Conservation (phyloP, 2,329 filamentous ascomycete genomes). For the Penicillium sp. region DNA sequence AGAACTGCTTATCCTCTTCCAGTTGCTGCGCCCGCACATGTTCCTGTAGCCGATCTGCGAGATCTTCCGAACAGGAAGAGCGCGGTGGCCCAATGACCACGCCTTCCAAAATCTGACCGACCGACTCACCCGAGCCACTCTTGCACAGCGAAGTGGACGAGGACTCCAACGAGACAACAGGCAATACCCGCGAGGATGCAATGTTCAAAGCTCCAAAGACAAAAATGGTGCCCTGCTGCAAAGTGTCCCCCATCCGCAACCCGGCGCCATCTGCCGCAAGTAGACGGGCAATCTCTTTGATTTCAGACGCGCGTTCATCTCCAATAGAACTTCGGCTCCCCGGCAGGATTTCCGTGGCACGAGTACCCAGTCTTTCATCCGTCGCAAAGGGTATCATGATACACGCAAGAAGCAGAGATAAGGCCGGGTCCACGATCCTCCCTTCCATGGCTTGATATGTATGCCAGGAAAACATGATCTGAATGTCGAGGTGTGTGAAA, state of each 20-base stretch:
- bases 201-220: not conserved
- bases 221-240: not conserved
- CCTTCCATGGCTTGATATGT: not conserved
- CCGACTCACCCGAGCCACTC: not conserved
- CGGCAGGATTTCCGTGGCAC: not conserved
- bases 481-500: not conserved
- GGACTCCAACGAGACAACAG: not conserved
- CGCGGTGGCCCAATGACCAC: not conserved
- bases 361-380: not conserved
- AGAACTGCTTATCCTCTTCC: not conserved
- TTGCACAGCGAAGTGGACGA: not conserved
- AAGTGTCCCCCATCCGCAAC: not conserved
- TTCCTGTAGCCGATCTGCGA: not conserved
- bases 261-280: not conserved
- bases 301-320: not conserved
- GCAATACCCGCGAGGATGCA: not conserved
- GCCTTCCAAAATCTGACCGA: not conserved
- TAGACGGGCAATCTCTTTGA: not conserved
- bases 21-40: not conserved
- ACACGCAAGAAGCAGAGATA: not conserved
- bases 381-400: not conserved
- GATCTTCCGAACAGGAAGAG: not conserved
- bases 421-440: not conserved
- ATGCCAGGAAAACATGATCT: slow-evolving; percentile 1
- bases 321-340: not conserved